Percentiles rank a stretch among this genome's conserved stretches.
Evolutionary conservation across 192 early-diverging fungal species (phyloP).

Genomic region (Umbelopsis sp.): DNA sequence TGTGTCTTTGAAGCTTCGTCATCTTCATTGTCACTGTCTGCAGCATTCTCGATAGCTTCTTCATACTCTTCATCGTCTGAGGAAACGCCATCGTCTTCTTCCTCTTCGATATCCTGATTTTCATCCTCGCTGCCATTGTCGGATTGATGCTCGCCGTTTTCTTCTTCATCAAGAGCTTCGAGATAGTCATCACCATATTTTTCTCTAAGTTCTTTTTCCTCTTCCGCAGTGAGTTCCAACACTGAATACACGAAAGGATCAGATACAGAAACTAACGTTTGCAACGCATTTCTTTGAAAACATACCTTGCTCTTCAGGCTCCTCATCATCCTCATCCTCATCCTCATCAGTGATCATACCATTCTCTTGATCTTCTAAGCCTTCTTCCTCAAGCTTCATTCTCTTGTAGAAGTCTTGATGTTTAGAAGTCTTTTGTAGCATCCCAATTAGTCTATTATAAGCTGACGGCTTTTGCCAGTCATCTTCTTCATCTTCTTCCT

Average conservation of each 20-base stretch:
- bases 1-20: neutral
- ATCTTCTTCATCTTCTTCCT: constrained; percentile 49
- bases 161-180: constrained; percentile 27
- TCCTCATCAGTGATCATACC: constrained; percentile 32
- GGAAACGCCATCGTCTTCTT: constrained; percentile 36
- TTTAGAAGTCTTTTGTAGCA: constrained; percentile 59
- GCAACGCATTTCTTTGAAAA: neutral
- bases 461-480: constrained; percentile 54
- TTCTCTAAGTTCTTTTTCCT: neutral
- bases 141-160: constrained; percentile 39
- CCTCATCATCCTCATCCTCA: constrained; percentile 26
- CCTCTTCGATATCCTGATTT: constrained; percentile 33
- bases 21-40: constrained; percentile 24
- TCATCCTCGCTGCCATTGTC: constrained; percentile 43
- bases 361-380: constrained; percentile 45
- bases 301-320: constrained; percentile 27
- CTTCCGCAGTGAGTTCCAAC: constrained; percentile 8
- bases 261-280: neutral
- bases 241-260: neutral
- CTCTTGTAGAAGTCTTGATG: constrained; percentile 52
- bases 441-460: constrained; percentile 60
- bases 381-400: constrained; percentile 54
- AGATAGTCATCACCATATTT: constrained; percentile 19
- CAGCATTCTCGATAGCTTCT: constrained; percentile 41
- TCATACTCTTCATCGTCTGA: constrained; percentile 20